phyloP scores from a whole-genome alignment of 2,329 filamentous ascomycete genomes.

The Dothideomycetidae sp. region DNA sequence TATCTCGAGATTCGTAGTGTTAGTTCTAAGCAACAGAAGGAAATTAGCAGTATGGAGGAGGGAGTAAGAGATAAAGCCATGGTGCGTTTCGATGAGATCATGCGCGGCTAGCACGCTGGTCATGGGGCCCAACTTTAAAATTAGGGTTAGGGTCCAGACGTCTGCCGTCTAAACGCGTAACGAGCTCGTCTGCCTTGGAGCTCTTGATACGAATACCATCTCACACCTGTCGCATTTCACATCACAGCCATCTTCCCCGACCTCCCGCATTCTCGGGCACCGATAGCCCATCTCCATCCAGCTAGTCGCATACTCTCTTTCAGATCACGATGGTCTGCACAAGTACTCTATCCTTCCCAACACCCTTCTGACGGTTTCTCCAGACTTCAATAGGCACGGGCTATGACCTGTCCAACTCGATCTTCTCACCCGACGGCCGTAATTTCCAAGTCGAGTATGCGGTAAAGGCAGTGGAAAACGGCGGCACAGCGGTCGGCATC shows the following conservation, averaged over 20 bases:
- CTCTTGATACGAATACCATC: too few relatives aligned
- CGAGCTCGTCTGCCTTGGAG: too few relatives aligned
- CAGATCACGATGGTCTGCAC: conserved; percentile 10
- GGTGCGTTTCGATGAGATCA: too few relatives aligned
- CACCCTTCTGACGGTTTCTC: not conserved
- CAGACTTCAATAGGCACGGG: conserved; percentile 99
- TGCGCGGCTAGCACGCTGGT: too few relatives aligned
- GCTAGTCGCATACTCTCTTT: not conserved
- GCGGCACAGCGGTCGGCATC: conserved; percentile 90
- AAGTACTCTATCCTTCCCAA: not conserved
- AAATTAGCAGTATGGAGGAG: too few relatives aligned
- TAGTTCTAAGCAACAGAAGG: too few relatives aligned
- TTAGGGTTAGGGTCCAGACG: too few relatives aligned
- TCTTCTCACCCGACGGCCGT: conserved; percentile 96
- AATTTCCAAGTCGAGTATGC: conserved; percentile 99
- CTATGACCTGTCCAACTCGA: conserved; percentile 98
- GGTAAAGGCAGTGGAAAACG: conserved; percentile 95
- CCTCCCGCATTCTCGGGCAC: not conserved
- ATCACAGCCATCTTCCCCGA: conserved; percentile 3
- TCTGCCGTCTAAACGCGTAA: too few relatives aligned
- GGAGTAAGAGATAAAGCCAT: too few relatives aligned
- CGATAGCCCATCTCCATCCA: not conserved
- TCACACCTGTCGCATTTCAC: conserved; percentile 1
- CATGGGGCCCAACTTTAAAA: too few relatives aligned
- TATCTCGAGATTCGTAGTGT: too few relatives aligned